phyloP scores from a whole-genome alignment of 176 grass and related monocot species.

The Aegilops sharonensis region DNA sequence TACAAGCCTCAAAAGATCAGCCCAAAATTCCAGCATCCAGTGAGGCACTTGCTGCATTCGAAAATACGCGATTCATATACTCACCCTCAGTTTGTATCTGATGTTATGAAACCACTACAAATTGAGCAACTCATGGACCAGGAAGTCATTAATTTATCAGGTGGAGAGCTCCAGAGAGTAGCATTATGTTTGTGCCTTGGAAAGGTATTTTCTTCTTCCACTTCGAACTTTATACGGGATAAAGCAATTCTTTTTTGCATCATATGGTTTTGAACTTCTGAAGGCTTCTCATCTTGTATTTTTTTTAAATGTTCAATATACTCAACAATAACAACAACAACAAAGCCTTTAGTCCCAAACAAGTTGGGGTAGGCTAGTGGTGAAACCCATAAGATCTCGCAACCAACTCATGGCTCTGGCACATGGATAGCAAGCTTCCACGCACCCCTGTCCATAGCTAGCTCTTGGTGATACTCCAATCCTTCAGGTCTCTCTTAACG shows the following conservation, averaged over 20 bases:
- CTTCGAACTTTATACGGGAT: neutral
- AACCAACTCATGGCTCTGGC: too few relatives aligned
- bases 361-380: too few relatives aligned
- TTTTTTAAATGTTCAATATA: neutral
- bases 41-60: constrained; percentile 81
- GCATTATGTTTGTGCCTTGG: constrained; percentile 92
- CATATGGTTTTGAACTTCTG: neutral
- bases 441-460: too few relatives aligned
- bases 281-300: neutral
- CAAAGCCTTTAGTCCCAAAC: too few relatives aligned
- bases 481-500: too few relatives aligned
- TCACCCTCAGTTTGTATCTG: constrained; percentile 83
- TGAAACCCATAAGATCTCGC: too few relatives aligned
- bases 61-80: constrained; percentile 89
- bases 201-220: constrained; percentile 55
- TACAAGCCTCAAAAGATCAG: constrained; percentile 95
- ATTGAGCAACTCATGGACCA: constrained; percentile 94
- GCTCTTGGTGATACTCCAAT: too few relatives aligned
- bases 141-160: constrained; percentile 91
- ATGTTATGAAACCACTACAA: constrained; percentile 98
- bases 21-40: constrained; percentile 69
- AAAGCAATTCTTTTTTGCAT: neutral
- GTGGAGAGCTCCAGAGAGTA: constrained; percentile 96
- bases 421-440: too few relatives aligned
- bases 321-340: too few relatives aligned